Percentiles rank a stretch among this genome's conserved stretches.
phyloP scores from a whole-genome alignment of 2,329 filamentous ascomycete genomes.

The Fusarium praegraminearum region DNA sequence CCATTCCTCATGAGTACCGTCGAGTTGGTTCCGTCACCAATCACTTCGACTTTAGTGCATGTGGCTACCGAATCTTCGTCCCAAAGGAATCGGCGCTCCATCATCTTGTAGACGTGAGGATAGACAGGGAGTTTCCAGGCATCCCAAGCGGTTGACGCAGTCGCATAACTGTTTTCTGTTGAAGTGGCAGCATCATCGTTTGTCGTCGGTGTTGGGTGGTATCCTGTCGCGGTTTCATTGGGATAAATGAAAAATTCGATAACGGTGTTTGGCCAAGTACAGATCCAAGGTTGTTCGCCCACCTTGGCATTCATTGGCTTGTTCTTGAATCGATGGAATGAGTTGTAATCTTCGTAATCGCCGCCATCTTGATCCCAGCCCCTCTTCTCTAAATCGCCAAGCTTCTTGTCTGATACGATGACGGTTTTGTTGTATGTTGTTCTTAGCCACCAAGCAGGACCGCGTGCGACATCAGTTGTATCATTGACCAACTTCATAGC shows the following conservation, averaged over 20 bases:
- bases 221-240: constrained; percentile 61
- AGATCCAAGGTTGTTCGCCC: constrained; percentile 69
- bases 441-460: constrained; percentile 67
- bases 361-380: constrained; percentile 38
- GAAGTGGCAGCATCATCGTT: constrained; percentile 3
- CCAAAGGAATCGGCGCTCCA: constrained; percentile 62
- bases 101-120: constrained; percentile 66
- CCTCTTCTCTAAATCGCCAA: constrained; percentile 51
- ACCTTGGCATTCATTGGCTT: constrained; percentile 49
- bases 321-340: constrained; percentile 37
- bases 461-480: constrained; percentile 59
- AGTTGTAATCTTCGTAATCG: constrained; percentile 29
- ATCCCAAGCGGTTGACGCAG: constrained; percentile 10
- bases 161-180: constrained; percentile 21
- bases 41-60: constrained; percentile 64
- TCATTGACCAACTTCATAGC: constrained; percentile 64
- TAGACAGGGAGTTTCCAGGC: constrained; percentile 52
- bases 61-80: constrained; percentile 53
- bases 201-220: constrained; percentile 13
- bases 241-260: constrained; percentile 70
- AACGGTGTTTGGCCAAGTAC: constrained; percentile 67
- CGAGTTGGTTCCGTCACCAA: constrained; percentile 49
- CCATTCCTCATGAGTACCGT: constrained; percentile 46
- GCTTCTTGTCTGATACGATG: constrained; percentile 60
- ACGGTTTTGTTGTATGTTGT: constrained; percentile 68